Conservation (phyloP, 371 early-diverging fungal genomes). For the Pancytospora philotis region DNA sequence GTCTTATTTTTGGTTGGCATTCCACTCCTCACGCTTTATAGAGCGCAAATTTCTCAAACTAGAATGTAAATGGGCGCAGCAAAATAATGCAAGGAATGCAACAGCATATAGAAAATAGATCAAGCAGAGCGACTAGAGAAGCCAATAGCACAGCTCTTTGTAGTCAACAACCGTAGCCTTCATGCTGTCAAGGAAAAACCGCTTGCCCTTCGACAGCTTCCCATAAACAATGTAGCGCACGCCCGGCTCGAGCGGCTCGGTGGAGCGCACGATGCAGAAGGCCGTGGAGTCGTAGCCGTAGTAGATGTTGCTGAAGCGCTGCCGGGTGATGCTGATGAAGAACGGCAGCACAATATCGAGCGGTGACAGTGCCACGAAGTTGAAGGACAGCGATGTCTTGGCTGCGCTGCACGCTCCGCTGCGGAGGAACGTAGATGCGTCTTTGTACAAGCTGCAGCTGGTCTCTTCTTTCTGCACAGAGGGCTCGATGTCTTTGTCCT, state of each 20-base stretch:
- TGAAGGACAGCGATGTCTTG: constrained; percentile 13
- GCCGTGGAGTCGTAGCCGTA: constrained; percentile 30
- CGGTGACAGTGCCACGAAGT: background rate
- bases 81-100: too few species aligned
- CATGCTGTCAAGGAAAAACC: constrained; percentile 15
- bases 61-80: too few species aligned
- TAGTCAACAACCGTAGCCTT: background rate
- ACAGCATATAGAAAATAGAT: too few species aligned
- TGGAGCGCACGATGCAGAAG: constrained; percentile 17
- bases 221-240: constrained; percentile 23
- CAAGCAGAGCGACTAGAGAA: too few species aligned
- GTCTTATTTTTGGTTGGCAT: too few species aligned
- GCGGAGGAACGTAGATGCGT: constrained; percentile 1
- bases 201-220: constrained; percentile 11
- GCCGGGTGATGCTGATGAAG: constrained; percentile 22
- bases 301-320: background rate
- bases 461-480: background rate
- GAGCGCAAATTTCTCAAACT: too few species aligned
- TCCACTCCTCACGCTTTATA: too few species aligned
- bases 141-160: constrained; percentile 8
- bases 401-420: background rate
- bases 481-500: background rate
- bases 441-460: background rate
- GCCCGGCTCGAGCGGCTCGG: background rate
- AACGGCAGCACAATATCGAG: background rate